Base-by-base conservation (phyloP, 192 early-diverging fungal species). In the Coemansia furcata region DNA sequence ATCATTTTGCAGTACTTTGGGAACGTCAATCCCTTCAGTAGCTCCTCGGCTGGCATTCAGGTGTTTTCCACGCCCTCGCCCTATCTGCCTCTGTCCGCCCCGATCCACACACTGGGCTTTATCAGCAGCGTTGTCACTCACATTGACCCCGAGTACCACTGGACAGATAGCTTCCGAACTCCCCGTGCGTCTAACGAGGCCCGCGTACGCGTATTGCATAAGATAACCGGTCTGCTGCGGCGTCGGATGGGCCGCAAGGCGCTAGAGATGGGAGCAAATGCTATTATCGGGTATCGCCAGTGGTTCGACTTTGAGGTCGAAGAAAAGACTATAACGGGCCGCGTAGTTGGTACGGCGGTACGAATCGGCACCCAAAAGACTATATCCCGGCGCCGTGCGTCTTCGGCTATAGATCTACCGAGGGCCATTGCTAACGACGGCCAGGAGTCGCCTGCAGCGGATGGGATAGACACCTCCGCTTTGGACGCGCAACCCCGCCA, bases 131-230 rank as follows among this genome's bases (percentile, higher is more conserved):
- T 93, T 17, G 81, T 89, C 8, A 85, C 71, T 60, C 87, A 89
- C 33, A 87, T 89, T 50, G 92, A 94, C 65, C 92, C 92, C 8
- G 92, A 94, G 74, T 93, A 92, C 70, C 88, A 92, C 58, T 92
- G 90, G 89, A 86, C 84, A 29, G 91, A 94, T 74, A 89, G 82
- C 62, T 94, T 94, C 61, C 84, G 92, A 7, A 90, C 91, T 8
- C 90, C 91, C 4, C 78, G 91, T 17, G 89, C 88, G 6, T 89
- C 88, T 2, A 94, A 94, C 72, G 90, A 94, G 61, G 86, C 89
- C 1, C 85, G 92, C 3, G 88, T 89, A 33, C 80, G 85, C 14
- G 75, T 90, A 54, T 80, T 94, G 69, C 92, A 87, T 69, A 82
- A 86, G 39, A 81, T 94, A 10, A 79, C 85, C 12, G 87, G 90